These are phyloP conservation scores for Cordyceps cicadae DNA, from an alignment of 2,329 filamentous ascomycete genomes.

Conservation along the genomic window DNA sequence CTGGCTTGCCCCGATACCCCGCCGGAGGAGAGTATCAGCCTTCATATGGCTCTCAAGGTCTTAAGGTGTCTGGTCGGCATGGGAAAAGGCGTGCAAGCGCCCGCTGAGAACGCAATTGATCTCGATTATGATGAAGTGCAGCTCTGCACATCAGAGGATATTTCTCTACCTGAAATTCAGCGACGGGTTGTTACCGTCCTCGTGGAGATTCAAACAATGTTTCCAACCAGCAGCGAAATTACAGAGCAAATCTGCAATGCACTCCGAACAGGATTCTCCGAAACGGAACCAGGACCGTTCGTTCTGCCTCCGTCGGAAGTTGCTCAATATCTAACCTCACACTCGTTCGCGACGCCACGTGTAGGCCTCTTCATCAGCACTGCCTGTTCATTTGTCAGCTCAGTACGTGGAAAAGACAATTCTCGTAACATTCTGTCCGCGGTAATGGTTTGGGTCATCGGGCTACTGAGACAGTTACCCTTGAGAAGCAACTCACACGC, in stretches of 20 bases:
- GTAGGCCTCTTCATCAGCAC: slow-evolving; percentile 63
- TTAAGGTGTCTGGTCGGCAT: slow-evolving; percentile 62
- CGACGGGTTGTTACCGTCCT: slow-evolving; percentile 39
- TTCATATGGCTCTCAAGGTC: slow-evolving; percentile 45
- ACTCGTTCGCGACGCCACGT: slow-evolving; percentile 52
- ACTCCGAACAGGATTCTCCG: slow-evolving; percentile 66
- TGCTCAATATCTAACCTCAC: slow-evolving; percentile 56
- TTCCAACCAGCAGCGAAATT: slow-evolving; percentile 56
- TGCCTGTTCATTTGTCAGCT: slow-evolving; percentile 61
- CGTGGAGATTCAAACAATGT: slow-evolving; percentile 39
- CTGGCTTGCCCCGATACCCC: slow-evolving; percentile 18
- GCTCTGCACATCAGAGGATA: slow-evolving; percentile 8
- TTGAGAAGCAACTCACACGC: slow-evolving; percentile 23
- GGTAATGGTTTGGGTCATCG: slow-evolving; percentile 54
- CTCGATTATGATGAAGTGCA: slow-evolving; percentile 46
- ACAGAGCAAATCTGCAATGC: slow-evolving; percentile 65
- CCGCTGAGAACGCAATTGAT: slow-evolving; percentile 58
- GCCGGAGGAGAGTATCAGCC: slow-evolving; percentile 33
- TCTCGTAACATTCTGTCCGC: slow-evolving; percentile 40
- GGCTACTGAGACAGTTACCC: slow-evolving; percentile 53
- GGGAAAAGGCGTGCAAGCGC: slow-evolving; percentile 63
- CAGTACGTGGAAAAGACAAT: slow-evolving; percentile 37
- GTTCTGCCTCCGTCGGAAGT: slow-evolving; percentile 61
- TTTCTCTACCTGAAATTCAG: slow-evolving; percentile 30
- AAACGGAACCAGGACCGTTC: slow-evolving; percentile 66